phyloP scores from a whole-genome alignment of 768 basidiomycete genomes.

The Lentinula guzmanii region DNA sequence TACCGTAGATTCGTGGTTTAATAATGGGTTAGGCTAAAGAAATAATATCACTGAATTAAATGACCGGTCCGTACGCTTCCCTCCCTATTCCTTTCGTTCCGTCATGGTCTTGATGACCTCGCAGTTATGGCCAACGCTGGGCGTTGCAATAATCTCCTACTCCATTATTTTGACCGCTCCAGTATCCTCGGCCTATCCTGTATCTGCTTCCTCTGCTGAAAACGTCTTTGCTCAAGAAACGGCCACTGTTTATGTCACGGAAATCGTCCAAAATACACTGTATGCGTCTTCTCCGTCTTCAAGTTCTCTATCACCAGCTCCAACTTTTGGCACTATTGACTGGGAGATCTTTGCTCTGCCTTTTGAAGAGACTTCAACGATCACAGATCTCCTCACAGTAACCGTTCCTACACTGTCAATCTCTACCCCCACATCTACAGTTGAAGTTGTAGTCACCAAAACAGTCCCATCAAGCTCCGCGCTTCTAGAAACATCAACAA shows the following conservation, averaged over 20 bases:
- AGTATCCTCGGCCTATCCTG: not conserved
- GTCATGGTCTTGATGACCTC: constrained; percentile 1
- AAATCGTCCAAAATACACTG: not conserved
- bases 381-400: not conserved
- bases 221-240: not conserved
- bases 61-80: not conserved
- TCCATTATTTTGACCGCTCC: not conserved
- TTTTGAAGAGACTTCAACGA: not conserved
- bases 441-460: not conserved
- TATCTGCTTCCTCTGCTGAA: not conserved
- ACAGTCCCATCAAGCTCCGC: not conserved
- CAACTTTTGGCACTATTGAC: not conserved
- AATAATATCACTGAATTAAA: not conserved
- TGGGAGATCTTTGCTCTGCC: not conserved
- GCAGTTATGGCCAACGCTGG: not conserved
- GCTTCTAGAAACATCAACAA: not conserved
- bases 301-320: not conserved
- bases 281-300: not conserved
- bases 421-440: not conserved
- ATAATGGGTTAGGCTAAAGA: not conserved
- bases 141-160: not conserved
- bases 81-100: not conserved
- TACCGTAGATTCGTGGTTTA: not conserved
- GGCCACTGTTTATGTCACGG: not conserved
- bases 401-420: not conserved